Percentiles rank a stretch among this genome's conserved stretches.
Evolutionary conservation across 164 flowering plant genomes (phyloP).

Genomic region (Chimonanthus salicifolius): DNA sequence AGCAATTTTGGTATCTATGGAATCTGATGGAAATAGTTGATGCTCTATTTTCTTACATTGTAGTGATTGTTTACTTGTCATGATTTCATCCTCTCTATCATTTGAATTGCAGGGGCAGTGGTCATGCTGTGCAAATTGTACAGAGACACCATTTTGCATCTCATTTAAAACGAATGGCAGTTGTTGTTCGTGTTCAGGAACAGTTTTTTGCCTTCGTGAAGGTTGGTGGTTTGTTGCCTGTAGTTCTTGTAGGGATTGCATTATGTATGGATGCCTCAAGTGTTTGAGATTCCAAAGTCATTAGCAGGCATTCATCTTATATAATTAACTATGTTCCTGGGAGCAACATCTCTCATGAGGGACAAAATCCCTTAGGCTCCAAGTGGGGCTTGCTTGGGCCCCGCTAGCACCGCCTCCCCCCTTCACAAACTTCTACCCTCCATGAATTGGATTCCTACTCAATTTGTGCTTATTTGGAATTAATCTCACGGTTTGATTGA

Average conservation of each 20-base stretch:
- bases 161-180: constrained; percentile 93
- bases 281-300: not conserved
- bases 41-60: not conserved
- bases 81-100: not conserved
- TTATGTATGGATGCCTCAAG: not conserved
- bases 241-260: not conserved
- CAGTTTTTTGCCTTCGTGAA: constrained; percentile 90
- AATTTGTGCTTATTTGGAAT: too few species aligned
- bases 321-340: too few species aligned
- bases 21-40: not conserved
- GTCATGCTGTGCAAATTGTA: constrained; percentile 76
- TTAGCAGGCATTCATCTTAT: not conserved
- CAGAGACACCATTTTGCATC: constrained; percentile 99
- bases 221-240: constrained; percentile 39
- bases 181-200: constrained; percentile 83
- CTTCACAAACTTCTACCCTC: too few species aligned
- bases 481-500: too few species aligned
- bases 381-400: too few species aligned
- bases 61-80: not conserved
- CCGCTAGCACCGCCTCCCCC: too few species aligned
- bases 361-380: too few species aligned
- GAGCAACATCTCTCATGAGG: too few species aligned
- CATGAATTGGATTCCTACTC: too few species aligned
- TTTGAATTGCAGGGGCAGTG: constrained; percentile 54
- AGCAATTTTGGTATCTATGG: not conserved